A percentile compares a stretch with the other conserved stretches of the same genome.
These are phyloP conservation scores for Lentinula novae-zelandiae DNA, from an alignment of 1,284 basidiomycete genomes.

Conservation along the genomic window DNA sequence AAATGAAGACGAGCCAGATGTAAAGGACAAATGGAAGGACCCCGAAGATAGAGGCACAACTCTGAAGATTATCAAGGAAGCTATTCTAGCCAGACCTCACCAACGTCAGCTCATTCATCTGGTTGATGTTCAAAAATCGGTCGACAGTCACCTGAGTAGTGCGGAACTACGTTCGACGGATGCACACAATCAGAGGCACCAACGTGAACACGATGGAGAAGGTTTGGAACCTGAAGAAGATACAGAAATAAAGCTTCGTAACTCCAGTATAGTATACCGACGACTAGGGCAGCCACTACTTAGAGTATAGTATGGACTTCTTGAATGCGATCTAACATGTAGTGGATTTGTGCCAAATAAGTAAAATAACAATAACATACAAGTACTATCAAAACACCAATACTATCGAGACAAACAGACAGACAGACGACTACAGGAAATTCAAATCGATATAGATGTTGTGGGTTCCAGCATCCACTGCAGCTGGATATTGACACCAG, in stretches of 20 bases:
- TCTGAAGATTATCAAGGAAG: constrained; percentile 15
- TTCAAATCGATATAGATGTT: not conserved
- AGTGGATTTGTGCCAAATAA: not conserved
- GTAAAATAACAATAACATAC: not conserved
- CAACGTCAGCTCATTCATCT: constrained; percentile 25
- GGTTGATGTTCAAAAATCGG: constrained; percentile 28
- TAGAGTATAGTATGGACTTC: not conserved
- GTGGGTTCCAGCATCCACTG: not conserved
- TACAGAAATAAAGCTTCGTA: not conserved
- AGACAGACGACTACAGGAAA: not conserved
- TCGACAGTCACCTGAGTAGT: constrained; percentile 20
- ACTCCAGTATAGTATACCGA: not conserved
- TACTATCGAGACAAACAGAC: no score
- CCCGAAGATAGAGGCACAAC: constrained; percentile 8
- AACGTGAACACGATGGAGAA: constrained; percentile 13
- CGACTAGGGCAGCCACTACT: not conserved
- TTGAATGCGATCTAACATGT: not conserved
- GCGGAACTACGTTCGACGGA: not conserved
- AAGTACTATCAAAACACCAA: not conserved
- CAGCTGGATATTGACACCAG: constrained; percentile 1
- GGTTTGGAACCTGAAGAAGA: constrained; percentile 26
- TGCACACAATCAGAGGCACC: not conserved
- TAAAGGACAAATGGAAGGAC: constrained; percentile 13
- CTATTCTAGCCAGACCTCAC: constrained; percentile 11
- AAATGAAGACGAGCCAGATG: constrained; percentile 5